phyloP scores from a whole-genome alignment of 1,284 basidiomycete species.

The Chiua sp. region DNA sequence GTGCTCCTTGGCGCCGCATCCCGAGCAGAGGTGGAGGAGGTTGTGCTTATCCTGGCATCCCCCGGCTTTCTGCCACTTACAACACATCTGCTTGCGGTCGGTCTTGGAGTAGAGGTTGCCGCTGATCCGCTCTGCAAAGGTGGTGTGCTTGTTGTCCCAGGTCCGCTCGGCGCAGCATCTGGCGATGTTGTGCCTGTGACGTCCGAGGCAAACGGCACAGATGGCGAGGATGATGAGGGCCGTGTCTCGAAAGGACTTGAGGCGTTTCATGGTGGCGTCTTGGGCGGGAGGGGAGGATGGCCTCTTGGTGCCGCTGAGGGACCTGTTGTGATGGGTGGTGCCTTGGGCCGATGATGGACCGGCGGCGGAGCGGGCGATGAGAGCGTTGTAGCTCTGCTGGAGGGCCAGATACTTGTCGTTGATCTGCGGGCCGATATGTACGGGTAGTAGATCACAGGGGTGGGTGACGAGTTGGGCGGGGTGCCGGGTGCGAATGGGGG shows the following conservation, averaged over 20 bases:
- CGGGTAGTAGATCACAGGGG: too few relatives aligned
- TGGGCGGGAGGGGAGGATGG: too few relatives aligned
- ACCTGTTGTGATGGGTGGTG: too few relatives aligned
- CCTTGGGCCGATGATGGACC: too few relatives aligned
- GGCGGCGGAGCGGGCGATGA: too few relatives aligned
- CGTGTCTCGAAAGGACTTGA: neutral
- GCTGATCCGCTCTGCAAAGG: neutral
- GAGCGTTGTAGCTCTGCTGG: too few relatives aligned
- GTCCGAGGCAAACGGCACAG: neutral
- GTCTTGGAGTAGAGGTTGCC: neutral
- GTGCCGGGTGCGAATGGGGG: too few relatives aligned
- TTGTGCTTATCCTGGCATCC: neutral
- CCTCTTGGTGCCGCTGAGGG: too few relatives aligned
- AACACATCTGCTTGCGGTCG: constrained; percentile 4
- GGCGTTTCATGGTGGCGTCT: neutral
- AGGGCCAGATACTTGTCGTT: too few relatives aligned
- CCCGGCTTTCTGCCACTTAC: constrained; percentile 8
- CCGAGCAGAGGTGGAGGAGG: constrained; percentile 27
- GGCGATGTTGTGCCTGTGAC: neutral
- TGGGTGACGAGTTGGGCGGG: too few relatives aligned
- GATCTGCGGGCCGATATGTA: too few relatives aligned
- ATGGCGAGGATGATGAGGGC: neutral
- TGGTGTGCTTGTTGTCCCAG: neutral
- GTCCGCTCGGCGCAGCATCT: neutral
- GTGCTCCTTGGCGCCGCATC: constrained; percentile 28